These are phyloP conservation scores for Schizophyllum amplum DNA, from an alignment of 1,284 basidiomycete genomes.

Conservation along the genomic window DNA sequence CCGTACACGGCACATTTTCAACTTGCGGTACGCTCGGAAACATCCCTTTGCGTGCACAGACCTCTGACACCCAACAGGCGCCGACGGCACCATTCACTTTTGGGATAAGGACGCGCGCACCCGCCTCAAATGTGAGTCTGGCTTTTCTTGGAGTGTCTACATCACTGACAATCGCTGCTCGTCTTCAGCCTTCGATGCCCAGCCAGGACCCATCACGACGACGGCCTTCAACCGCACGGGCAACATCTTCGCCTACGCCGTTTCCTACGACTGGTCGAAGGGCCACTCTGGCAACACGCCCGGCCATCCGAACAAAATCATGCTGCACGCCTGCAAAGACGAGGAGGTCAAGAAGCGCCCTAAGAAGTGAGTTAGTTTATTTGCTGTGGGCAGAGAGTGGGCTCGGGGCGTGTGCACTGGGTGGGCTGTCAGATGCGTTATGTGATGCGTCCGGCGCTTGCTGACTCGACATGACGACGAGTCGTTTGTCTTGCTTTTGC, in stretches of 20 bases:
- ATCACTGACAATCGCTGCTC: neutral
- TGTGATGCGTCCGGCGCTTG: neutral
- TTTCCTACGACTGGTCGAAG: conserved; percentile 88
- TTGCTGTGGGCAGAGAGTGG: too few species aligned
- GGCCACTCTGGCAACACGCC: conserved; percentile 84
- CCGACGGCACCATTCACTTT: conserved; percentile 76
- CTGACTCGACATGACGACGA: neutral
- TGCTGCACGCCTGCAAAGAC: conserved; percentile 86
- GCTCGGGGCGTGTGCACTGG: neutral
- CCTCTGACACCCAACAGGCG: conserved; percentile 31
- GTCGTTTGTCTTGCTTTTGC: neutral
- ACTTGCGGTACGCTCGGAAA: conserved; percentile 66
- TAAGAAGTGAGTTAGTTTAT: conserved; percentile 31
- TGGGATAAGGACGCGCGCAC: conserved; percentile 91
- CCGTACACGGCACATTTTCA: conserved; percentile 88
- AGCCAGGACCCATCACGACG: conserved; percentile 62
- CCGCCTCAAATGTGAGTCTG: conserved; percentile 71
- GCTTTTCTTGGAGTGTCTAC: neutral
- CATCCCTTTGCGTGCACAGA: conserved; percentile 14
- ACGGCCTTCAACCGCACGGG: conserved; percentile 81
- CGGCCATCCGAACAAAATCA: conserved; percentile 76
- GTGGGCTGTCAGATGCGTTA: neutral
- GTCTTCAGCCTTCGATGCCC: conserved; percentile 57
- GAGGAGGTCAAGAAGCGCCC: conserved; percentile 77
- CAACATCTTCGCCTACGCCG: conserved; percentile 83